Base-by-base conservation (phyloP, 2,329 filamentous ascomycete genomes). In the Tolypocladium tundrense region DNA sequence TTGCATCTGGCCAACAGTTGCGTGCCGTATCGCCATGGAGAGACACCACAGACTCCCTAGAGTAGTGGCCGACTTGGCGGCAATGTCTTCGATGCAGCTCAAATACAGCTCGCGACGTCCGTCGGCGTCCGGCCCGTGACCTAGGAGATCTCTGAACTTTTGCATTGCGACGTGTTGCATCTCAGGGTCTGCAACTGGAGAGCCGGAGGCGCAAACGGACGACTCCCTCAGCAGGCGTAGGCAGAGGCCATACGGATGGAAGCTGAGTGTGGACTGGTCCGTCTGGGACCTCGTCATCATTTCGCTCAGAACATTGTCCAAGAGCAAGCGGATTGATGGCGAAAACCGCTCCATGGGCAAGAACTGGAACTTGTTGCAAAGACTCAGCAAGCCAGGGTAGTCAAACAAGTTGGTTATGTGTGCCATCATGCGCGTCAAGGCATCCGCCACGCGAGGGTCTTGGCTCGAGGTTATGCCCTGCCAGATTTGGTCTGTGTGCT, bases 401-500 rank as follows among this genome's bases (percentile, higher is more conserved):
- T 78, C 72, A 57, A 81, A 78, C 10, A 86, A 70, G 42, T 77
- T 72, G 1, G 75, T 66, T 45, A 83, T 79, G 21, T 70, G 73
- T 4, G 66, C 68, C 37, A 81, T 70, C 83, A 96, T 88, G 21
- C 79, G 78, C 53, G 92, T 77, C 31, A 95, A 82, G 35, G 92
- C 91, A 54, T 91, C 86, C 9, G 90, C 86, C n/a, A 93, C 86
- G 58, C 91, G 83, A 4, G 89, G 87, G 69, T 97, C 91, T 66
- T 92, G 90, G 60, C 88, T 91, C 31, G 86, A 85, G 7, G 83
- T 87, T 55, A 96, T 85, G 0, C 90, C 90, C 60, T 87, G 84
- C 93, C 93, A 97, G 60, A 97, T 83, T 19, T 83, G 80, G 67
- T 96, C 88, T 1, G 89, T 89, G 66, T 95, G 88, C 24, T 80